Conservation (phyloP, 805 yeast species). For the Hagleromyces aurorensis region DNA sequence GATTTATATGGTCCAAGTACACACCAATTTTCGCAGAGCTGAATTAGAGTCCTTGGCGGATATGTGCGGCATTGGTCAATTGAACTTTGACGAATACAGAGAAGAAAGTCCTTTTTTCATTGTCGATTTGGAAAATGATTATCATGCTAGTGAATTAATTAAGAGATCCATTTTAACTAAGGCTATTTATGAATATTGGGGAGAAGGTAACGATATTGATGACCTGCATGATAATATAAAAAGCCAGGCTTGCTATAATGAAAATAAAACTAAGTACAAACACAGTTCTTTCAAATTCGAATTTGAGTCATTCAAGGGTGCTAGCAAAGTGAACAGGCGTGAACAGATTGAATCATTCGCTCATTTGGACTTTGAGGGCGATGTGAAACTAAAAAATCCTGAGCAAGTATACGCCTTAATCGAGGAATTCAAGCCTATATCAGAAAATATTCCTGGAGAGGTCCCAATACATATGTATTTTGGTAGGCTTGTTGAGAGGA, state of each 20-base stretch:
- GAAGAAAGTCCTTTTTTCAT: conserved; percentile 62
- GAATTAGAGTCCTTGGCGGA: conserved; percentile 83
- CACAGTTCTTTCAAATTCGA: conserved; percentile 69
- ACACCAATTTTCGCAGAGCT: conserved; percentile 67
- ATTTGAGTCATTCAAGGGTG: conserved; percentile 68
- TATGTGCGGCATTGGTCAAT: conserved; percentile 38
- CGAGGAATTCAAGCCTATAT: conserved; percentile 59
- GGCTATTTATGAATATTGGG: conserved; percentile 79
- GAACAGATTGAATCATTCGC: conserved; percentile 62
- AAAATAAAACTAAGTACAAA: conserved; percentile 29
- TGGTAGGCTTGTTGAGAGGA: conserved; percentile 59
- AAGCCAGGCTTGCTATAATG: conserved; percentile 19
- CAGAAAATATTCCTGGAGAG: conserved; percentile 35
- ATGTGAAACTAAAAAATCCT: conserved; percentile 69
- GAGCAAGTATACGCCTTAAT: conserved; percentile 61
- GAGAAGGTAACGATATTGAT: conserved; percentile 49
- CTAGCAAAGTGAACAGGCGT: conserved; percentile 41
- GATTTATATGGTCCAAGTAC: conserved; percentile 79
- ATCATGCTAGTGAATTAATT: conserved; percentile 56
- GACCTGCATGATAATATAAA: conserved; percentile 46
- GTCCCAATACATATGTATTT: conserved; percentile 57
- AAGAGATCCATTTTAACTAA: conserved; percentile 61
- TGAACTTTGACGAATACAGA: conserved; percentile 54
- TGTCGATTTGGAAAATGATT: conserved; percentile 58
- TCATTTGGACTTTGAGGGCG: conserved; percentile 68